Percentiles rank a stretch among this genome's conserved stretches.
These are phyloP conservation scores for Monosporozyma solicola DNA, from an alignment of 805 yeast genomes.

Conservation along the genomic window DNA sequence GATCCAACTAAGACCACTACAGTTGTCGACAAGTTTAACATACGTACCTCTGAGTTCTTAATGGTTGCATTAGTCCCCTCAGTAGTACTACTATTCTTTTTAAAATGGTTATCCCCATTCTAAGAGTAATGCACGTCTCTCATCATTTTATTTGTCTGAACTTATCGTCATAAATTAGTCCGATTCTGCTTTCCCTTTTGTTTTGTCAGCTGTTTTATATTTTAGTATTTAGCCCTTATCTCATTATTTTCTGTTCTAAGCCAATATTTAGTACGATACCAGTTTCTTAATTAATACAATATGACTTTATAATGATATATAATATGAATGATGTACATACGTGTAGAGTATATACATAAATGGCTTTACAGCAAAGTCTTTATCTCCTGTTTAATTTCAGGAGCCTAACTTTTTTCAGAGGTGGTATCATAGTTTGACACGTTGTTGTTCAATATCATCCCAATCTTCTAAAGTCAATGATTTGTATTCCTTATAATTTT, in stretches of 20 bases:
- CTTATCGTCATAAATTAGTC: too few relatives aligned
- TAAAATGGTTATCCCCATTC: neutral
- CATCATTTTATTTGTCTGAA: neutral
- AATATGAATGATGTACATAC: neutral
- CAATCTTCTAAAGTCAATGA: conserved; percentile 51
- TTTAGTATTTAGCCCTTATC: neutral
- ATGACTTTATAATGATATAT: neutral
- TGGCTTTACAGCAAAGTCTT: neutral
- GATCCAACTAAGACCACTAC: conserved; percentile 12
- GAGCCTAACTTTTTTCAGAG: neutral
- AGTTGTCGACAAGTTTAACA: conserved; percentile 17
- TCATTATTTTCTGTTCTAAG: neutral
- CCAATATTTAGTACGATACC: neutral
- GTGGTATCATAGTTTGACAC: conserved; percentile 16
- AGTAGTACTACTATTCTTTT: conserved; percentile 2
- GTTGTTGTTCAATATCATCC: conserved; percentile 30
- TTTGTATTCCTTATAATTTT: conserved; percentile 41
- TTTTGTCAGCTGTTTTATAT: neutral
- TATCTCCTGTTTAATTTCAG: neutral
- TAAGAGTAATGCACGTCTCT: neutral
- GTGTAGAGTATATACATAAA: neutral
- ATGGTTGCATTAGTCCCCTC: conserved; percentile 15
- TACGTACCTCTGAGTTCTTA: conserved; percentile 12
- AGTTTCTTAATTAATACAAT: neutral
- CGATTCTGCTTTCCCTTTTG: neutral